Evolutionary conservation across 495 filamentous ascomycete species (phyloP).

Genomic region (Hypoxylon subgilvum): DNA sequence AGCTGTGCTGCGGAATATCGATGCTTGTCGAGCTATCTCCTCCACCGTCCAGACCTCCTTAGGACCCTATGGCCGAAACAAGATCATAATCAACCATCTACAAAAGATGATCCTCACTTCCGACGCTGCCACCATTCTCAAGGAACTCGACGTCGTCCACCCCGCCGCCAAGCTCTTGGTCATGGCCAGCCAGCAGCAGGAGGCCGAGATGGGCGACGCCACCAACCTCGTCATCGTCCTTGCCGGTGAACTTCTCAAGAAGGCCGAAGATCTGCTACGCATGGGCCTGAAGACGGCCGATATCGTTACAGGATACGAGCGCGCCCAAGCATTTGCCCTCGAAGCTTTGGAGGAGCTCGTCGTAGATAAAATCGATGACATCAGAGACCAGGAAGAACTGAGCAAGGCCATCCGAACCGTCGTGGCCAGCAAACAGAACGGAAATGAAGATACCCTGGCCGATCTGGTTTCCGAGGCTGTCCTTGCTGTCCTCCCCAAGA

Average conservation of each 20-base stretch:
- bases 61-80: constrained; percentile 97
- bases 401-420: constrained; percentile 96
- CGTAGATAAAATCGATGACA: constrained; percentile 86
- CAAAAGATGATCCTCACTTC: constrained; percentile 99
- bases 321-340: constrained; percentile 85
- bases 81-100: constrained; percentile 99
- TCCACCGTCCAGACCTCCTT: constrained; percentile 95
- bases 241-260: constrained; percentile 94
- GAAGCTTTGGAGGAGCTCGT: constrained; percentile 85
- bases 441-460: constrained; percentile 86
- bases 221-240: constrained; percentile 97
- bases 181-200: constrained; percentile 99
- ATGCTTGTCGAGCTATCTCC: constrained; percentile 95
- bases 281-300: constrained; percentile 97
- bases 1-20: constrained; percentile 96
- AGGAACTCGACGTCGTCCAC: constrained; percentile 97
- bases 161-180: constrained; percentile 98
- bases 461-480: constrained; percentile 90
- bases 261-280: constrained; percentile 92
- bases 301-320: constrained; percentile 94
- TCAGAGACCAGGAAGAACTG: constrained; percentile 77
- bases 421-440: constrained; percentile 94
- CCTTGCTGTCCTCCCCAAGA: constrained; percentile 92
- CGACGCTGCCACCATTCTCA: constrained; percentile 95
- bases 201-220: constrained; percentile 97